Base-by-base conservation (phyloP, 2,329 filamentous ascomycete species). In the Nakataea oryzae region DNA sequence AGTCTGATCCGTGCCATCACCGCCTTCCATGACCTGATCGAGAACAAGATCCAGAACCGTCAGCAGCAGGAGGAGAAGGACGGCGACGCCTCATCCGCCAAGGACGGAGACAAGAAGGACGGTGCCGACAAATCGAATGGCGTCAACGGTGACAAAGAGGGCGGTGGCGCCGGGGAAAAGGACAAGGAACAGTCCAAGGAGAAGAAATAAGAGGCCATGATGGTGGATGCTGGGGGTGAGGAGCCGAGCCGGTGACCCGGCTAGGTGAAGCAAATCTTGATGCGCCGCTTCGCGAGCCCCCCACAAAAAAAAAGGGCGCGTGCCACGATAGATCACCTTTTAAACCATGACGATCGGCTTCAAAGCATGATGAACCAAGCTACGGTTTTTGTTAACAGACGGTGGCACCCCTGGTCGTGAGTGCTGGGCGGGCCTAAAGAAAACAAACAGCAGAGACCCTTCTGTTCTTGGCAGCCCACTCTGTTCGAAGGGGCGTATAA, bases 31-130 rank as follows among this genome's bases (percentile, higher is more conserved):
- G 95, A 99, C 74, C 79, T 99, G 68, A 99, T 99, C 68, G 95
- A 99, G 81, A 99, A 99, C 81, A 99, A 99, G 84, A 97, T 97
- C 68, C 93, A 97, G 80, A 99, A 99, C 78, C 86, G 93, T 74
- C 93, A 97, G 77, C 91, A 96, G 74, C 90, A 96, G 71, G 95
- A 97, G 72, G 95, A 99, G 72, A 93, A 93, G 78, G 93, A 97
- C 69, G 84, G 81, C 57, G 93, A 97, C 69, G 84, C 81, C 57
- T 50, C 41, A 3, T 86, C 88, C 70, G 91, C 91, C 78, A 91
- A 92, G 72, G 86, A 88, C 57, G 81, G 81, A 59, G 89, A 89
- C 71, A 74, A 74, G n/a, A 87, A 88, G 73, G 80, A 83, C 65
- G 71, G 69, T 11, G 63, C 65, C 9, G 63, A 64, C 17, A 63